These are phyloP conservation scores for Pyrenophora teres DNA, from an alignment of 2,329 filamentous ascomycete species.

Conservation along the genomic window DNA sequence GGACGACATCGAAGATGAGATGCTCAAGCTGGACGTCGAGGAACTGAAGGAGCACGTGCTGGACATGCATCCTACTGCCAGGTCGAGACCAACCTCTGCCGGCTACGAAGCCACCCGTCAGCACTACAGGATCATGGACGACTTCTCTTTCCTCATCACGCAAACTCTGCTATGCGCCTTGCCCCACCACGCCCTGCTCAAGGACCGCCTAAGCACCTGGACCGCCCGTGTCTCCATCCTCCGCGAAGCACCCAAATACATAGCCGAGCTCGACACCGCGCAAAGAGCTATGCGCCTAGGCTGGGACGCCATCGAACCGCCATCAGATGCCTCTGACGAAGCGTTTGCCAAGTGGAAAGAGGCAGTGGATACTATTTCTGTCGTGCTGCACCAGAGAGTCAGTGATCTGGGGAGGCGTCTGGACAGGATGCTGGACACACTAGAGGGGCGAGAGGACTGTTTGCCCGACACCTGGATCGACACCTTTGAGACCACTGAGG, in stretches of 20 bases:
- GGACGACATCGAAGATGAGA: constrained; percentile 70
- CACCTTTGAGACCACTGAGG: constrained; percentile 78
- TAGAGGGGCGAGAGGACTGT: constrained; percentile 83
- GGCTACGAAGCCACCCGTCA: constrained; percentile 38
- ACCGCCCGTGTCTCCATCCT: constrained; percentile 75
- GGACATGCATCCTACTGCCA: constrained; percentile 68
- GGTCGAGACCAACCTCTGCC: constrained; percentile 53
- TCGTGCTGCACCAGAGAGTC: constrained; percentile 70
- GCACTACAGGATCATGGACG: constrained; percentile 75
- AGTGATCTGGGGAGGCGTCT: constrained; percentile 71
- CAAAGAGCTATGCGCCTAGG: constrained; percentile 68
- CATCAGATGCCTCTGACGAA: constrained; percentile 36
- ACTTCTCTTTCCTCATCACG: constrained; percentile 87
- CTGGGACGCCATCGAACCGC: constrained; percentile 64
- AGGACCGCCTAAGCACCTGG: constrained; percentile 77
- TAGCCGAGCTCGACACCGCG: constrained; percentile 66
- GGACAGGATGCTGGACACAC: constrained; percentile 82
- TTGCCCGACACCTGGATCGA: constrained; percentile 88
- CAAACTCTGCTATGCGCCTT: constrained; percentile 89
- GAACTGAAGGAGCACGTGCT: constrained; percentile 89
- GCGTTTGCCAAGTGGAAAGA: constrained; percentile 43
- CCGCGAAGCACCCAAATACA: constrained; percentile 70
- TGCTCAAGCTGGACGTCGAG: constrained; percentile 75
- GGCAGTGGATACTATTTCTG: constrained; percentile 59
- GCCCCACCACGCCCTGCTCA: constrained; percentile 76